Base-by-base conservation (phyloP, 345 rosid species). In the Rhizophora apiculata region DNA sequence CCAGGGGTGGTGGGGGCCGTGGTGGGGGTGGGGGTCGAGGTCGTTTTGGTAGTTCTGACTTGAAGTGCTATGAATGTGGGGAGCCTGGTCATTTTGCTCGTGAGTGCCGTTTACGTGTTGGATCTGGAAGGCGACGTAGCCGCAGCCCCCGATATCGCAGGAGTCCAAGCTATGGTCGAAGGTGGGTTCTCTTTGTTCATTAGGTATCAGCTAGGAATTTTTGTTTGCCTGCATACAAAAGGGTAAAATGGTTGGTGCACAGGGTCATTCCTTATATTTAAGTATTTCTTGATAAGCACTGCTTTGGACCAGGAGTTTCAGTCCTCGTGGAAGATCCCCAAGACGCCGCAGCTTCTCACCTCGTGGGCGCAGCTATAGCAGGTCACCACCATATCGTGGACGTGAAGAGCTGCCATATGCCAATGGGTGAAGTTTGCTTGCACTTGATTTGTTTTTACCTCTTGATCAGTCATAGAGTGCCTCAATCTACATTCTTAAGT, bases 31-130 rank as follows among this genome's bases (percentile, higher is more conserved):
- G 72, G 2, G 93, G 93, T 6, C 85, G 89, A 5, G 92, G 96
- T 29, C 89, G 95, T 29, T 84, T 85, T 51, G 96, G 97, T 60
- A 95, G 93, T 61, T 91, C 97, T 63, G 97, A 91, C 76, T 83
- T 87, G 83, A 91, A 91, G 79, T 89, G 97, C 77, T 91, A 91
- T 68, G 97, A 91, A 68, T 91, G 97, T 65, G 95, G 95, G 15
- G 97, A 91, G 82, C 83, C 93, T 65, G 97, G 97, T 61, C 97
- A 91, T 72, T 91, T 91, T 85, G 96, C 97, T 7, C 93, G 97
- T 73, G 97, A 91, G 74, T 91, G 97, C 60, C 87, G 96, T 48
- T 63, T 55, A 34, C 97, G 93, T 48, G 90, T 83, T 82, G 91
- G 93, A 34, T 56, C 86, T 0, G 96, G 96, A 69, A 86, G 91